Percentiles rank a stretch among this genome's conserved stretches.
Evolutionary conservation across 2,329 filamentous ascomycete genomes (phyloP).

Genomic region (Pseudocercospora musae): DNA sequence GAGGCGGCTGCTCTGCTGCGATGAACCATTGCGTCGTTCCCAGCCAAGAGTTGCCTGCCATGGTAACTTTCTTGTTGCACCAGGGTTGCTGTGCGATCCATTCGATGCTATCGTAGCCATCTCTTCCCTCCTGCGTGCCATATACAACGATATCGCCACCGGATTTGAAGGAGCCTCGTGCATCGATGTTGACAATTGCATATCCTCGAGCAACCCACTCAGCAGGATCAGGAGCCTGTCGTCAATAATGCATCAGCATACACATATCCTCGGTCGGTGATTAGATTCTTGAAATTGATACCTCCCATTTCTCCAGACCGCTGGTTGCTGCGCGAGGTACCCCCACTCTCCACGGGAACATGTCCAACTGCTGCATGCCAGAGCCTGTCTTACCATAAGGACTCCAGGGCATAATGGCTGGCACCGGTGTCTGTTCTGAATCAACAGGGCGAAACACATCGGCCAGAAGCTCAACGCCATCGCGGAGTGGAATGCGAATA

Average conservation of each 20-base stretch:
- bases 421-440: background rate
- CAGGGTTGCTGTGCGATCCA: slow-evolving; percentile 31
- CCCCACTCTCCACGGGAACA: background rate
- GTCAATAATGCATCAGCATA: too few species aligned
- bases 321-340: background rate
- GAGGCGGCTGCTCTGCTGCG: slow-evolving; percentile 40
- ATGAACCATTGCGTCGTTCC: slow-evolving; percentile 40
- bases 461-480: background rate
- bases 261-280: too few species aligned
- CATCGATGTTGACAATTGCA: slow-evolving; percentile 35
- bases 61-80: slow-evolving; percentile 43
- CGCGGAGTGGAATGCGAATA: background rate
- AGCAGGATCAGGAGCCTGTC: too few species aligned
- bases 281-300: too few species aligned
- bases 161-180: slow-evolving; percentile 31
- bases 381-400: background rate
- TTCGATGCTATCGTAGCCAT: slow-evolving; percentile 1
- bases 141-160: slow-evolving; percentile 33
- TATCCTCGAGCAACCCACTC: slow-evolving; percentile 34
- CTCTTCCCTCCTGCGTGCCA: background rate
- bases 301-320: slow-evolving; percentile 28
- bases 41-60: slow-evolving; percentile 45
- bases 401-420: background rate
- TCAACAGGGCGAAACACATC: background rate
- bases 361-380: background rate